A percentile compares a stretch with the other conserved stretches of the same genome.
Evolutionary conservation across 2,329 filamentous ascomycete genomes (phyloP).

Genomic region (Claviceps capensis): DNA sequence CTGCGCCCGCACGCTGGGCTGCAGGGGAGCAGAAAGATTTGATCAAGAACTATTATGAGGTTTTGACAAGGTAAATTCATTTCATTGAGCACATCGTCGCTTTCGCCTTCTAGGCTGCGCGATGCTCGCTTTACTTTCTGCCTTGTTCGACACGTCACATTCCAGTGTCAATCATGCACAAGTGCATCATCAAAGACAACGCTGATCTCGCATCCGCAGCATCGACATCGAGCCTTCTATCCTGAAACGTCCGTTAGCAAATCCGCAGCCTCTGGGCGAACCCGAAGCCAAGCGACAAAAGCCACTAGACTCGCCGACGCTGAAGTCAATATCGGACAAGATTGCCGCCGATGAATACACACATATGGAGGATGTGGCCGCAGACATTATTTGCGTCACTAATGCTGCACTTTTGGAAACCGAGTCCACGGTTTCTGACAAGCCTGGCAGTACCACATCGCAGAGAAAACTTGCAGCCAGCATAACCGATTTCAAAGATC

Average conservation of each 20-base stretch:
- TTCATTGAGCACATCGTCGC: conserved; percentile 1
- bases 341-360: conserved; percentile 37
- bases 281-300: conserved; percentile 49
- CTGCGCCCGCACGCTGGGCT: conserved; percentile 12
- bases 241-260: conserved; percentile 38
- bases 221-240: conserved; percentile 41
- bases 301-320: conserved; percentile 28
- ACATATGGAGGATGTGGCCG: conserved; percentile 51
- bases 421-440: conserved; percentile 19
- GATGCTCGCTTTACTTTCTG: background rate
- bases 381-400: conserved; percentile 38
- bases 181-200: conserved; percentile 1
- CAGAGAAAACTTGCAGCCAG: conserved; percentile 26
- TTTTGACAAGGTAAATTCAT: conserved; percentile 23
- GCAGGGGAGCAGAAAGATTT: conserved; percentile 20
- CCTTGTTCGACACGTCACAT: too few relatives aligned
- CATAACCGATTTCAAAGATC: conserved; percentile 45
- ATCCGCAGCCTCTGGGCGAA: conserved; percentile 29
- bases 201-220: conserved; percentile 27
- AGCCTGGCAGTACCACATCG: conserved; percentile 13
- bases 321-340: conserved; percentile 40
- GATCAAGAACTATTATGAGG: conserved; percentile 24
- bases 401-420: conserved; percentile 35
- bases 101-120: background rate
- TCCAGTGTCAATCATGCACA: background rate